Evolutionary conservation across 139 green algal genomes (phyloP), one percentile per base, ranked within the genome.

Genomic region (Mychonastes homosphaera): DNA sequence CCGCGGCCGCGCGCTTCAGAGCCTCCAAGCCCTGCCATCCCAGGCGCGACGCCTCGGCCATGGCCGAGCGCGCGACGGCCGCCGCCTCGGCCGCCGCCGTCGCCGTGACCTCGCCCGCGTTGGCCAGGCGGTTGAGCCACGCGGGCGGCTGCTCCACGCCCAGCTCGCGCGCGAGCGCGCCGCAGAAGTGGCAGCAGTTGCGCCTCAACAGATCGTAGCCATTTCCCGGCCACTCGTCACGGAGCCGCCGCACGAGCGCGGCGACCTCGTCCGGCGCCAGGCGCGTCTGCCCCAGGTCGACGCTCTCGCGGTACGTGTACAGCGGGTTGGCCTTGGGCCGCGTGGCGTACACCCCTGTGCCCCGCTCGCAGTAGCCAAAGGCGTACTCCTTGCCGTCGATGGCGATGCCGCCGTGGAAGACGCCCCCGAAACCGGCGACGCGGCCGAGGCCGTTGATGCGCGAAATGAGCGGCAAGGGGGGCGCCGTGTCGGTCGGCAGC

Each of bases 121-220:
- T 58, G 27, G 76, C 76, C 29, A 84, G 73, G 32, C 68, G 43
- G 50, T 84, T 84, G 34, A 81, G 65, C 77, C 77, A 84, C 4
- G 33, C 60, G 4, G 67, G 67, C 32, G 62, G 29, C 4, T 53
- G 53, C 23, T 53, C 60, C 19, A 60, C 56, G 26, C 79, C 72
- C 18, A 87, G 54, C 52, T 27, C n/a, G 26, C 67, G 18, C 21
- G 41, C 62, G 27, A 87, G 71, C 36, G 63, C 79, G 35, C 79
- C 75, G 48, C 75, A 86, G 36, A 87, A 87, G 56, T 84, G 69
- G 49, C 58, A 65, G 62, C 79, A 87, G 58, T 87, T 87, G n/a
- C 48, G 56, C 15, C 29, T 58, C 21, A 86, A 39, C 24, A 84
- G 57, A 53, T 87, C 70, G 58, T 87, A 87, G 8, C 34, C 49